Evolutionary conservation across 306 rosid genomes (phyloP).

Genomic region (Ormosia semicastrata): DNA sequence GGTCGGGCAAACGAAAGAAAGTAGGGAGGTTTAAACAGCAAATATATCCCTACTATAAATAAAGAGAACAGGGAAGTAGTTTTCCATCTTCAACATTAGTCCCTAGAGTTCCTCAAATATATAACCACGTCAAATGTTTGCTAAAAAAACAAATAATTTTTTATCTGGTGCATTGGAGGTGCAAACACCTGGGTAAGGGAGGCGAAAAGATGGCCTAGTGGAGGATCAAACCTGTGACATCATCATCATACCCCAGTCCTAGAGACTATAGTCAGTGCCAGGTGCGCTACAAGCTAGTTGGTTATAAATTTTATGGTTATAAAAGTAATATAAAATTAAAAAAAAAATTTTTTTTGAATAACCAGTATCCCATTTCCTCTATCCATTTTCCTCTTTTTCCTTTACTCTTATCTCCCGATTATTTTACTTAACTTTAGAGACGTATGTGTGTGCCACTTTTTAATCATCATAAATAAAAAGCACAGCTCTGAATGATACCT

Average conservation of each 20-base stretch:
- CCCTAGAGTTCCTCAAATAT: background rate
- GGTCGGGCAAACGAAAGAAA: background rate
- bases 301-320: background rate
- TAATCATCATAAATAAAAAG: background rate
- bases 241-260: background rate
- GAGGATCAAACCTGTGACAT: background rate
- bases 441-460: background rate
- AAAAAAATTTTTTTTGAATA: background rate
- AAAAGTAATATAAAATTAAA: background rate
- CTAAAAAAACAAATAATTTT: background rate
- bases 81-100: background rate
- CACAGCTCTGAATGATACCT: constrained; percentile 50
- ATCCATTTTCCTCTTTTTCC: constrained; percentile 1
- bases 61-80: background rate
- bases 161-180: background rate
- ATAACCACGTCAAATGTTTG: background rate
- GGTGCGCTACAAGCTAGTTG: background rate
- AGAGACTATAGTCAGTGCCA: background rate
- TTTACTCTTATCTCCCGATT: background rate
- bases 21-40: background rate
- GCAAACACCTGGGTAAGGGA: background rate
- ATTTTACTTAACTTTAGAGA: background rate
- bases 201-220: background rate
- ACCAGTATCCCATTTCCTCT: background rate
- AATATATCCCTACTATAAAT: background rate